A percentile compares a stretch with the other conserved stretches of the same genome.
Evolutionary conservation across 2,329 filamentous ascomycete species (phyloP).

Genomic region (Corinectria fuckeliana): DNA sequence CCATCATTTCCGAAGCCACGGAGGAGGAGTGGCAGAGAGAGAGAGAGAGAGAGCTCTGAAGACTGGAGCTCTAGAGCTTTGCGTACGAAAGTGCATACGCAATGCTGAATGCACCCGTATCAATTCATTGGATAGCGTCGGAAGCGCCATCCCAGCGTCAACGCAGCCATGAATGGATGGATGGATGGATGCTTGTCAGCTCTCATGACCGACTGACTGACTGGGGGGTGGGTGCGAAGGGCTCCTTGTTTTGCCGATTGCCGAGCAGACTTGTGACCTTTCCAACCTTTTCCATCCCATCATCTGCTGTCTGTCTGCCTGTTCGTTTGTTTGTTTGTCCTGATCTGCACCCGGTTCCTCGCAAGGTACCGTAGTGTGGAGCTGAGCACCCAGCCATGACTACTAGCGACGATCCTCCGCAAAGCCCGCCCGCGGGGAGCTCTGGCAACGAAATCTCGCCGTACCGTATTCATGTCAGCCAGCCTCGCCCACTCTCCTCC

Average conservation of each 20-base stretch:
- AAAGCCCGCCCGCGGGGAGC: constrained; percentile 29
- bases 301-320: constrained; percentile 3
- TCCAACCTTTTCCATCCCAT: constrained; percentile 10
- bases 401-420: constrained; percentile 20
- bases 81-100: background rate
- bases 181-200: too few species aligned
- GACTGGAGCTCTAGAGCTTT: background rate
- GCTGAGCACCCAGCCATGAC: constrained; percentile 12
- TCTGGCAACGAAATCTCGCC: constrained; percentile 55
- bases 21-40: too few species aligned
- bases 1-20: constrained; percentile 10
- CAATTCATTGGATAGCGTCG: too few species aligned
- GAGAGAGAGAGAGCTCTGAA: too few species aligned
- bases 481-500: constrained; percentile 37
- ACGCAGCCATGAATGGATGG: constrained; percentile 13
- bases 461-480: constrained; percentile 64
- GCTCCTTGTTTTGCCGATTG: constrained; percentile 12
- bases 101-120: constrained; percentile 10
- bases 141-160: background rate
- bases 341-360: background rate
- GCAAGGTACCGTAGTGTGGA: constrained; percentile 3
- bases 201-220: constrained; percentile 28
- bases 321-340: background rate
- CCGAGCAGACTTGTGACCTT: constrained; percentile 7
- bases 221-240: background rate